Percentiles rank a stretch among this genome's conserved stretches.
These are phyloP conservation scores for Amanita rimosa DNA, from an alignment of 768 basidiomycete species.

Conservation along the genomic window DNA sequence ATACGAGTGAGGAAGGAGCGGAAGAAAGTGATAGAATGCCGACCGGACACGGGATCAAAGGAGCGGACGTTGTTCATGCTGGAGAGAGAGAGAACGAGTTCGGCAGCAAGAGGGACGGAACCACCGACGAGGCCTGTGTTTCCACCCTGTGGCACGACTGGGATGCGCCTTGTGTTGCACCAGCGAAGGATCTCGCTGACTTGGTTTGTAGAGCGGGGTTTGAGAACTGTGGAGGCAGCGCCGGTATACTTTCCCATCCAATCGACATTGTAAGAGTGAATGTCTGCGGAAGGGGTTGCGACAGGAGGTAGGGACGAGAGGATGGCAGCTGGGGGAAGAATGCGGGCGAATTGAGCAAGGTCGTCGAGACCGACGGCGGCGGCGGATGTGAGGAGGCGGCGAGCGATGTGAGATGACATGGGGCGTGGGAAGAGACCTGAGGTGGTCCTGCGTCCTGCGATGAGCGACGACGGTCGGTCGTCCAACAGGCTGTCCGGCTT, in stretches of 20 bases:
- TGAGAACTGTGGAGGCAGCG: conserved; percentile 73
- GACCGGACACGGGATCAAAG: conserved; percentile 79
- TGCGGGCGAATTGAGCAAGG: conserved; percentile 52
- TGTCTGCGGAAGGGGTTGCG: conserved; percentile 44
- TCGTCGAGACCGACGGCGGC: conserved; percentile 29
- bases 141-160: conserved; percentile 95
- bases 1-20: conserved; percentile 6
- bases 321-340: conserved; percentile 53
- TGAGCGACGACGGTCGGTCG: conserved; percentile 34
- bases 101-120: conserved; percentile 79
- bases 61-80: conserved; percentile 77
- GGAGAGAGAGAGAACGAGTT: conserved; percentile 74
- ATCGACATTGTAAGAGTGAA: conserved; percentile 75
- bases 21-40: conserved; percentile 10
- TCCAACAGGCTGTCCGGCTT: conserved; percentile 79
- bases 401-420: conserved; percentile 8
- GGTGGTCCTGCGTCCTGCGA: background rate
- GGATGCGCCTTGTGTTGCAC: conserved; percentile 72
- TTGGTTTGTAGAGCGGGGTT: conserved; percentile 79
- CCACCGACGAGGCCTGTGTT: conserved; percentile 98
- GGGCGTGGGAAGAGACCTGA: background rate
- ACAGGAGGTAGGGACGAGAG: conserved; percentile 53
- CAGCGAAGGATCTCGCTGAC: conserved; percentile 83
- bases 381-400: conserved; percentile 13
- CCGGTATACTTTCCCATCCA: conserved; percentile 97